Conservation (phyloP, 148 eudicot species). For the Polygonum maritimum region DNA sequence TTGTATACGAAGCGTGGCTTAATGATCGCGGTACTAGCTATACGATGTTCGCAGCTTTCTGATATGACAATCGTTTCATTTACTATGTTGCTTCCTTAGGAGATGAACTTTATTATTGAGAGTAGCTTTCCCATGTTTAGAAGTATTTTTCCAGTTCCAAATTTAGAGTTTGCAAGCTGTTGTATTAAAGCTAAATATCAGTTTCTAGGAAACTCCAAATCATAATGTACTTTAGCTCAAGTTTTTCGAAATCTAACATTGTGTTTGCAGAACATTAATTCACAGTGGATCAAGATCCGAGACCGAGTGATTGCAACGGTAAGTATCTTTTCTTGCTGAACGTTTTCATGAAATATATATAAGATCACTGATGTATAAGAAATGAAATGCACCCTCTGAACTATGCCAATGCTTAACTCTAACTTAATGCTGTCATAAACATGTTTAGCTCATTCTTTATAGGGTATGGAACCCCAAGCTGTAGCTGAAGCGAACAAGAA, state of each 20-base stretch:
- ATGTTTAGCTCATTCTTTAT: background rate
- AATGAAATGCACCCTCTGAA: background rate
- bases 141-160: background rate
- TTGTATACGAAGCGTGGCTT: slow-evolving; percentile 40
- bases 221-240: background rate
- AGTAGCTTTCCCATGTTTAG: background rate
- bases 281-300: slow-evolving; percentile 46
- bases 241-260: background rate
- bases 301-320: slow-evolving; percentile 51
- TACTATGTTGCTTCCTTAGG: background rate
- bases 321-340: background rate
- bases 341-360: background rate
- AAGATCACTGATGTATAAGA: background rate
- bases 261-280: slow-evolving; percentile 46
- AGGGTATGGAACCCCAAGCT: slow-evolving; percentile 57
- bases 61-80: background rate
- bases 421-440: background rate
- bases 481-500: slow-evolving; percentile 47
- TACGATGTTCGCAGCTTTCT: slow-evolving; percentile 8
- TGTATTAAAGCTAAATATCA: background rate
- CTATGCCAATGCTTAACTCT: no score
- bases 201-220: background rate
- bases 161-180: background rate
- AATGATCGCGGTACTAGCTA: background rate
- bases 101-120: no score